Percentiles rank a stretch among this genome's conserved stretches.
phyloP scores from a whole-genome alignment of 495 filamentous ascomycete genomes.

The Annulohypoxylon moriforme region DNA sequence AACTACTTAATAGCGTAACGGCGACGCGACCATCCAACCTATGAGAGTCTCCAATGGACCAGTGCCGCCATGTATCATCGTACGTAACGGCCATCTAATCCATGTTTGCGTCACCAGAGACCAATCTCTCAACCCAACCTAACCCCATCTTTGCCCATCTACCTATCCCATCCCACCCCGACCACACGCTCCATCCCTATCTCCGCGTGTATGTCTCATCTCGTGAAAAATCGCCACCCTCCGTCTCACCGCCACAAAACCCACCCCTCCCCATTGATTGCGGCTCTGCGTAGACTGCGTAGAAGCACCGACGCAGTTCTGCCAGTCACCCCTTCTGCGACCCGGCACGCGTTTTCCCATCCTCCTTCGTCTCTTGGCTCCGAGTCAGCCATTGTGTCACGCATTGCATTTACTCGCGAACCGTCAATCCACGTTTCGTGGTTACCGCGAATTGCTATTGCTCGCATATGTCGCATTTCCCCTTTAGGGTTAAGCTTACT shows the following conservation, averaged over 20 bases:
- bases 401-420: constrained; percentile 1
- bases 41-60: not conserved
- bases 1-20: not conserved
- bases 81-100: not conserved
- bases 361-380: not conserved
- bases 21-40: not conserved
- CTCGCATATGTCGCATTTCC: not conserved
- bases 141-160: not conserved
- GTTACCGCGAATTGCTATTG: not conserved
- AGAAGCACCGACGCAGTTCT: too few relatives aligned
- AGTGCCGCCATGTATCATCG: not conserved
- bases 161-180: not conserved
- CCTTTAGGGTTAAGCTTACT: not conserved
- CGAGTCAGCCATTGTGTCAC: constrained; percentile 2
- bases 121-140: not conserved
- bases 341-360: not conserved
- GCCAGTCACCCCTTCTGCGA: not conserved
- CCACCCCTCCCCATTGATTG: not conserved
- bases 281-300: too few relatives aligned
- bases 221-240: not conserved
- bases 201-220: not conserved
- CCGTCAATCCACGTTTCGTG: not conserved
- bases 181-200: too few relatives aligned
- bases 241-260: constrained; percentile 9
- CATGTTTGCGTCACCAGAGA: not conserved